Evolutionary conservation across 306 rosid genomes (phyloP).

Genomic region (Trifolium subterraneum): DNA sequence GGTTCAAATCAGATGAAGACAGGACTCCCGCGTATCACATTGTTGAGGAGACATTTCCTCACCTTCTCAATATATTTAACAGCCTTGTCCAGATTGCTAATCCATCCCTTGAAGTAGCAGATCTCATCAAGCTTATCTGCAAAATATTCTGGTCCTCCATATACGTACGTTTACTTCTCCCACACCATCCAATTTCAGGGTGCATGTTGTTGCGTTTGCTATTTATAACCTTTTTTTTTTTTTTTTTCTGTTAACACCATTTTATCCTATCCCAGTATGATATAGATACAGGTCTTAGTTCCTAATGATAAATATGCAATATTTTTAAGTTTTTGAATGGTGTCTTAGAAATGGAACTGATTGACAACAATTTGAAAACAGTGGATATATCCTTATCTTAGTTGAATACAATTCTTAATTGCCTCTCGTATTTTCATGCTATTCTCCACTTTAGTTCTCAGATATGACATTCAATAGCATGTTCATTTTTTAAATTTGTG

Average conservation of each 20-base stretch:
- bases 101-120: conserved; percentile 80
- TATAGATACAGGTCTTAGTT: background rate
- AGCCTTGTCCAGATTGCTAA: conserved; percentile 69
- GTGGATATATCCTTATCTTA: background rate
- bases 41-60: conserved; percentile 83
- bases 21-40: conserved; percentile 73
- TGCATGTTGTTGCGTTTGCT: background rate
- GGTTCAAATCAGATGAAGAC: conserved; percentile 93
- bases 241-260: background rate
- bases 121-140: conserved; percentile 88
- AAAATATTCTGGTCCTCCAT: conserved; percentile 98
- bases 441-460: background rate
- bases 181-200: background rate
- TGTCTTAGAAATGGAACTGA: background rate
- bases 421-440: background rate
- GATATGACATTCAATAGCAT: conserved; percentile 1
- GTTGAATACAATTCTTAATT: background rate
- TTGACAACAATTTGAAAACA: background rate
- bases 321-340: background rate
- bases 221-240: background rate
- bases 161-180: conserved; percentile 60
- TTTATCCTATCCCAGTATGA: background rate
- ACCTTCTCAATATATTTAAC: conserved; percentile 76
- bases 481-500: conserved; percentile 23
- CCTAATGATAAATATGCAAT: background rate